Conservation (phyloP, 1,139 yeast species). For the Geotrichum phurueaensis region DNA sequence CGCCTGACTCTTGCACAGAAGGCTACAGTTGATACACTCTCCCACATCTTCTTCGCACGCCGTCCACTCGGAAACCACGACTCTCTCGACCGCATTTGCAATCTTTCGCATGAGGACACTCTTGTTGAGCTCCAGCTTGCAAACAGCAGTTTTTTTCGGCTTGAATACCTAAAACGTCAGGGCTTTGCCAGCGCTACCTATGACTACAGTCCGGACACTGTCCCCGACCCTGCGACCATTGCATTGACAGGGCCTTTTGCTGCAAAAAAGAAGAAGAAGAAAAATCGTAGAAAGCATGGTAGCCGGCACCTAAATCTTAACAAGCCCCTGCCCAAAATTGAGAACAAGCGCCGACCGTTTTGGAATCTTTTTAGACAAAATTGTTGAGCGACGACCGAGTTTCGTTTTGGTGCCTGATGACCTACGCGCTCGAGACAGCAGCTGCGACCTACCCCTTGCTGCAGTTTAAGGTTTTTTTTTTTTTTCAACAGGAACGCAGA, state of each 20-base stretch:
- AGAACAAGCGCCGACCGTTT: not conserved
- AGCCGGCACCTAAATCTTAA: not conserved
- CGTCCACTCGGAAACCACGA: not conserved
- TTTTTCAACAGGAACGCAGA: not conserved
- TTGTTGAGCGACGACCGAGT: not conserved
- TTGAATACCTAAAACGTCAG: not conserved
- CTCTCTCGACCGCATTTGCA: constrained; percentile 8
- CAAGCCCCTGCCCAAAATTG: not conserved
- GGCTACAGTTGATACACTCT: not conserved
- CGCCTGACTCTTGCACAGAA: not conserved
- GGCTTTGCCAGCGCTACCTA: not conserved
- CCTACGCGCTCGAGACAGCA: not conserved
- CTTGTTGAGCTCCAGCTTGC: not conserved
- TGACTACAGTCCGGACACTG: not conserved
- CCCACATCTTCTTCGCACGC: not conserved
- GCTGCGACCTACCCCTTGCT: not conserved
- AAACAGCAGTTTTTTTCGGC: not conserved
- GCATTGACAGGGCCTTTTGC: not conserved
- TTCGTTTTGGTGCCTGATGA: not conserved
- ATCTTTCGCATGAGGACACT: not conserved
- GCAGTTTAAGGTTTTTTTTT: not conserved
- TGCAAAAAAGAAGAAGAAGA: not conserved
- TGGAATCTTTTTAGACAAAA: not conserved
- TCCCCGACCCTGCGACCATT: not conserved
- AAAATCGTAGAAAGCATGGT: not conserved